Evolutionary conservation across 2,329 filamentous ascomycete genomes (phyloP).

Genomic region (Knufia petricola): DNA sequence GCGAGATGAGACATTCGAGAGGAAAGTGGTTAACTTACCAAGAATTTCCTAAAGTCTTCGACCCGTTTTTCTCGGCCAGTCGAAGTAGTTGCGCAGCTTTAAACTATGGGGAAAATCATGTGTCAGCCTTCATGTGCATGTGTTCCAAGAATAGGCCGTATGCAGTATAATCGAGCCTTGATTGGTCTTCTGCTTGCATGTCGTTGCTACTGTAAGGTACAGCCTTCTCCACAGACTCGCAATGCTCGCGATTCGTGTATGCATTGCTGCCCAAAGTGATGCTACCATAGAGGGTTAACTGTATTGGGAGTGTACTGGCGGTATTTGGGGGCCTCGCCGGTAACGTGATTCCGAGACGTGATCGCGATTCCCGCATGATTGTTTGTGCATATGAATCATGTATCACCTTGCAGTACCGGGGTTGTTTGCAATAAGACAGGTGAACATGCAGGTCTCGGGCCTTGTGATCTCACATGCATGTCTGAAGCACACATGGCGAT

Average conservation of each 20-base stretch:
- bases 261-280: constrained; percentile 32
- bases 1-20: constrained; percentile 6
- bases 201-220: constrained; percentile 23
- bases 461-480: too few species aligned
- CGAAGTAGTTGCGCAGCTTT: constrained; percentile 83
- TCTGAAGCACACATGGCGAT: neutral
- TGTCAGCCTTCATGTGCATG: constrained; percentile 3
- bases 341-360: neutral
- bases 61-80: constrained; percentile 76
- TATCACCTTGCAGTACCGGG: neutral
- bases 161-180: constrained; percentile 11
- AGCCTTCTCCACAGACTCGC: neutral
- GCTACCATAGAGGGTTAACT: constrained; percentile 16
- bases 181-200: too few species aligned
- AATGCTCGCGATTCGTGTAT: constrained; percentile 14
- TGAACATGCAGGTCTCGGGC: neutral
- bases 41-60: constrained; percentile 84
- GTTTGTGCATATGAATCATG: neutral
- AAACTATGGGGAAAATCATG: constrained; percentile 44
- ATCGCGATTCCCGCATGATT: neutral
- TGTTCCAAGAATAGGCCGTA: constrained; percentile 24
- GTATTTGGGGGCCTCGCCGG: constrained; percentile 14
- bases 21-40: constrained; percentile 59
- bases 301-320: constrained; percentile 17
- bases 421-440: constrained; percentile 1